A percentile compares a stretch with the other conserved stretches of the same genome.
These are phyloP conservation scores for Exophiala calicioides DNA, from an alignment of 2,329 filamentous ascomycete genomes.

Conservation along the genomic window DNA sequence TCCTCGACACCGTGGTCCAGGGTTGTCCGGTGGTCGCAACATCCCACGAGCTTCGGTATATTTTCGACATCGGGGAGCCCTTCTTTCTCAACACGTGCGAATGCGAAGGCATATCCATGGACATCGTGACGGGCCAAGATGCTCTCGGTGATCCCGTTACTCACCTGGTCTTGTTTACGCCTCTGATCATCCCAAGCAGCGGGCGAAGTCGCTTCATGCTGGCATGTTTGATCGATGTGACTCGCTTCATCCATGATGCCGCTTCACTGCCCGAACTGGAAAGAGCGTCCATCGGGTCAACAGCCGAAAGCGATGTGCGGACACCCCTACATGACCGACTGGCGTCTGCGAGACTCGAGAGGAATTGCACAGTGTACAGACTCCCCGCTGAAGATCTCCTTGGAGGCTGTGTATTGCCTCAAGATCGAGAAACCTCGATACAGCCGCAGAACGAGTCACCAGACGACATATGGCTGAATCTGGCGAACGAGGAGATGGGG, in stretches of 20 bases:
- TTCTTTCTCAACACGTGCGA: conserved; percentile 32
- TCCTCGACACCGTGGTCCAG: conserved; percentile 29
- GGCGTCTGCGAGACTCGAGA: conserved; percentile 1
- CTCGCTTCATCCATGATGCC: conserved; percentile 33
- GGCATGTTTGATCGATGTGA: conserved; percentile 34
- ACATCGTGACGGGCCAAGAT: conserved; percentile 31
- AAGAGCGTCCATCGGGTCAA: conserved; percentile 17
- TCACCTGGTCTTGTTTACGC: conserved; percentile 33
- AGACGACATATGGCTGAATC: conserved; percentile 31
- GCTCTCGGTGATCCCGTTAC: conserved; percentile 31
- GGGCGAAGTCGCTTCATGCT: conserved; percentile 31
- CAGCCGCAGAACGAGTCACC: conserved; percentile 1
- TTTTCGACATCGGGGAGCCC: conserved; percentile 31
- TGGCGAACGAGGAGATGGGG: conserved; percentile 27
- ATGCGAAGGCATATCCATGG: conserved; percentile 28
- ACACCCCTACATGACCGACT: conserved; percentile 13
- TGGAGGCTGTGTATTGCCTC: conserved; percentile 26
- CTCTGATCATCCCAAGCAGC: conserved; percentile 29
- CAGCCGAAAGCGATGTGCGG: conserved; percentile 13
- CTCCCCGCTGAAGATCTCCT: conserved; percentile 30
- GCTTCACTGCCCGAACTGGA: conserved; percentile 30
- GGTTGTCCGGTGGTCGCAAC: conserved; percentile 31
- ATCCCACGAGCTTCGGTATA: conserved; percentile 31
- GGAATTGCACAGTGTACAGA: conserved; percentile 17
- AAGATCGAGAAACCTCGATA: conserved; percentile 10